Conservation (phyloP, 169 alveolate genomes). For the Plasmodium knowlesi region DNA sequence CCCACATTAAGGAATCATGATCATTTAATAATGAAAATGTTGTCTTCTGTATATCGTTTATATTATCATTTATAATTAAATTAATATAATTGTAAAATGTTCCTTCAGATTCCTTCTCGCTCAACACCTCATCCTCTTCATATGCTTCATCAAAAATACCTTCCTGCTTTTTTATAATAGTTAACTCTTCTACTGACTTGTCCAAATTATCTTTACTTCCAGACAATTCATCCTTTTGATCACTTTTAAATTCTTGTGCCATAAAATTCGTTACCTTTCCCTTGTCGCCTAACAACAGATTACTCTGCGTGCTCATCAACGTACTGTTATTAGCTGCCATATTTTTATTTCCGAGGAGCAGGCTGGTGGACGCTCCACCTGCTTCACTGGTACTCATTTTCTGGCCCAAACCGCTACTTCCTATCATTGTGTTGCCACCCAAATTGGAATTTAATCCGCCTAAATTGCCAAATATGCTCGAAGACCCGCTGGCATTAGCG, state of each 20-base stretch:
- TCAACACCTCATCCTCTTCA: conserved; percentile 27
- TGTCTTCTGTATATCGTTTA: conserved; percentile 67
- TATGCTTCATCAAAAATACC: conserved; percentile 17
- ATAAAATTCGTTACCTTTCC: neutral
- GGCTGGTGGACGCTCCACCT: neutral
- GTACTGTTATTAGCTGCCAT: neutral
- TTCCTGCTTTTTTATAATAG: conserved; percentile 47
- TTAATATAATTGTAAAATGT: conserved; percentile 65
- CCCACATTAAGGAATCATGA: conserved; percentile 76
- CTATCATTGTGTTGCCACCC: neutral
- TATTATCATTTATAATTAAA: conserved; percentile 71
- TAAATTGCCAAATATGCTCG: conserved; percentile 18
- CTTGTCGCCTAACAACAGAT: neutral
- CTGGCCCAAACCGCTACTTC: neutral
- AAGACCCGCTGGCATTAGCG: neutral
- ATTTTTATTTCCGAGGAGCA: conserved; percentile 16
- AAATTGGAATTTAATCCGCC: conserved; percentile 21
- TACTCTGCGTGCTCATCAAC: neutral
- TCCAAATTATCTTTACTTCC: neutral
- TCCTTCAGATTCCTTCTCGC: conserved; percentile 23
- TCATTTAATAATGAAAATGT: conserved; percentile 69
- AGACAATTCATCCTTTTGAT: conserved; percentile 3
- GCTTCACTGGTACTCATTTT: neutral
- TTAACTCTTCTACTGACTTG: conserved; percentile 25
- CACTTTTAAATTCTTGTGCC: conserved; percentile 15